phyloP scores from a whole-genome alignment of 2,329 filamentous ascomycete genomes.

The Phialemoniopsis sp. region DNA sequence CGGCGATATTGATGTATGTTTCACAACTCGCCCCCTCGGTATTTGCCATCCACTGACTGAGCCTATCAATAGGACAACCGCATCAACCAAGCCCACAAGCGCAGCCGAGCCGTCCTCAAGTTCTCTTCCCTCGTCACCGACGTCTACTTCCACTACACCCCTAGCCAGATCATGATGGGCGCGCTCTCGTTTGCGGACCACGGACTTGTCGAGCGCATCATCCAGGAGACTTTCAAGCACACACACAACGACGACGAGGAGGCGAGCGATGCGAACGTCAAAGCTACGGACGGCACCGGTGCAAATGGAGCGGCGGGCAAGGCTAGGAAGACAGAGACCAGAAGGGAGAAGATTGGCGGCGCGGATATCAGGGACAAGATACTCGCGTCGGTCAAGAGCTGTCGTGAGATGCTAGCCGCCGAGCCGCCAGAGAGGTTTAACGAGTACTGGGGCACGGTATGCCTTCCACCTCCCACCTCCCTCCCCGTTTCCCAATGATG shows the following conservation, averaged over 20 bases:
- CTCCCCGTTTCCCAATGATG: conserved; percentile 4
- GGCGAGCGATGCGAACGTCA: background rate
- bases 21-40: conserved; percentile 15
- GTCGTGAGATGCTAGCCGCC: conserved; percentile 49
- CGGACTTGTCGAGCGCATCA: conserved; percentile 48
- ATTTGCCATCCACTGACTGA: conserved; percentile 4
- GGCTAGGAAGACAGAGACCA: conserved; percentile 8
- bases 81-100: conserved; percentile 62
- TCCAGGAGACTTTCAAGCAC: conserved; percentile 33
- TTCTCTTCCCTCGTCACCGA: conserved; percentile 83
- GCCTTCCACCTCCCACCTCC: conserved; percentile 10
- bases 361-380: conserved; percentile 40
- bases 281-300: conserved; percentile 1
- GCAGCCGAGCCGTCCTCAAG: conserved; percentile 70
- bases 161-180: conserved; percentile 88
- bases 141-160: conserved; percentile 95
- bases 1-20: conserved; percentile 52
- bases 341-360: conserved; percentile 18
- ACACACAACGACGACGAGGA: conserved; percentile 4
- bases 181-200: conserved; percentile 73
- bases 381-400: conserved; percentile 41
- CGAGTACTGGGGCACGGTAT: conserved; percentile 50
- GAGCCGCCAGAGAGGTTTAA: conserved; percentile 53
- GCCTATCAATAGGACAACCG: conserved; percentile 27
- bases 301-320: conserved; percentile 20